Evolutionary conservation across 495 filamentous ascomycete genomes (phyloP).

Genomic region (Corynascus novoguineensis): DNA sequence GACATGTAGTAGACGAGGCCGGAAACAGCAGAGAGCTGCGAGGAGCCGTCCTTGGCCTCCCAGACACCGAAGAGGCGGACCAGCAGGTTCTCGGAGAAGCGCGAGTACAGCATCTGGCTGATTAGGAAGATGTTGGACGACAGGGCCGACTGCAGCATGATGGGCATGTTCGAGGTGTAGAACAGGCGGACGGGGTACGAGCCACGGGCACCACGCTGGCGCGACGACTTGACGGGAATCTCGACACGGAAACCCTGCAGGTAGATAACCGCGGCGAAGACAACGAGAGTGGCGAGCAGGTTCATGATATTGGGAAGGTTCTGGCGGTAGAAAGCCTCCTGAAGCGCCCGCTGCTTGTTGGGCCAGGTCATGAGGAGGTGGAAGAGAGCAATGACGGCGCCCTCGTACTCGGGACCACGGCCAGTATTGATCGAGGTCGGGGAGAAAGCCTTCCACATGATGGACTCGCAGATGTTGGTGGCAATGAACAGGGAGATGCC

Average conservation of each 20-base stretch:
- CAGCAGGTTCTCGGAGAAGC: slow-evolving; percentile 96
- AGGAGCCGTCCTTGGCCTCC: slow-evolving; percentile 94
- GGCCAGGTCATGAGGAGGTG: slow-evolving; percentile 97
- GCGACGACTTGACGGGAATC: slow-evolving; percentile 98
- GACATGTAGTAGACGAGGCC: slow-evolving; percentile 99
- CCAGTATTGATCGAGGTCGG: slow-evolving; percentile 99
- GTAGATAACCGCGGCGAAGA: slow-evolving; percentile 98
- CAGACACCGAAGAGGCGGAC: slow-evolving; percentile 95
- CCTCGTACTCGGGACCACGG: slow-evolving; percentile 98
- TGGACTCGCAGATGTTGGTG: slow-evolving; percentile 99
- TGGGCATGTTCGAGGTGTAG: slow-evolving; percentile 94
- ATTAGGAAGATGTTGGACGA: slow-evolving; percentile 99
- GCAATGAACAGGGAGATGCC: slow-evolving; percentile 99
- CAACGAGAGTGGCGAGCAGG: slow-evolving; percentile 81
- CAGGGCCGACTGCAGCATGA: slow-evolving; percentile 98
- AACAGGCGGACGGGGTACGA: slow-evolving; percentile 75
- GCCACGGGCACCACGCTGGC: slow-evolving; percentile 95
- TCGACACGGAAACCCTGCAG: slow-evolving; percentile 99
- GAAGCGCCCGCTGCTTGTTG: slow-evolving; percentile 95
- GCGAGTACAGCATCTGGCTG: slow-evolving; percentile 97
- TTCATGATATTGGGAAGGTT: slow-evolving; percentile 99
- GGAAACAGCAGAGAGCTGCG: slow-evolving; percentile 86
- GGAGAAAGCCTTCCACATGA: slow-evolving; percentile 99
- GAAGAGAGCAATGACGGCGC: slow-evolving; percentile 96
- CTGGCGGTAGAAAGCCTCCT: slow-evolving; percentile 98